A percentile compares a stretch with the other conserved stretches of the same genome.
These are phyloP conservation scores for Linanthus parryae DNA, from an alignment of 148 eudicot genomes.

Conservation along the genomic window DNA sequence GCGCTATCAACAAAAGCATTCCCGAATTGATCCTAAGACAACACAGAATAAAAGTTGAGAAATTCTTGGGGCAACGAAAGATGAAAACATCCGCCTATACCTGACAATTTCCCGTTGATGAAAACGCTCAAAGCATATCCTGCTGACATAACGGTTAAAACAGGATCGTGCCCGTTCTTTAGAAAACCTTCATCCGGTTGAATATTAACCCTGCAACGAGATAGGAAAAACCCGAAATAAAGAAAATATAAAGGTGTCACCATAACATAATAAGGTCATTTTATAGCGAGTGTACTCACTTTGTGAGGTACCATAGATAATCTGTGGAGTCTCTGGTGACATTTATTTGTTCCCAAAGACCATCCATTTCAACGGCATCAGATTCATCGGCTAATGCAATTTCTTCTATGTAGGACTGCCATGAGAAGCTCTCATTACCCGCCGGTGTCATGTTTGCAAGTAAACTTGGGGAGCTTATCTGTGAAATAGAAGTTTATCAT, in stretches of 20 bases:
- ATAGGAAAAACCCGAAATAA: neutral
- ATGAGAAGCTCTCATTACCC: constrained; percentile 33
- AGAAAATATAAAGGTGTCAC: neutral
- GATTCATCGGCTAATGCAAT: constrained; percentile 53
- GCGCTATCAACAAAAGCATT: no score
- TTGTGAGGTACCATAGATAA: constrained; percentile 87
- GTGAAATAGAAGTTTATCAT: constrained; percentile 2
- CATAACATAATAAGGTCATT: neutral
- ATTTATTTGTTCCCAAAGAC: constrained; percentile 66
- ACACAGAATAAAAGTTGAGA: no score
- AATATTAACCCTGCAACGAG: constrained; percentile 44
- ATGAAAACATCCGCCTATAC: constrained; percentile 23
- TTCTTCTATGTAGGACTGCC: constrained; percentile 76
- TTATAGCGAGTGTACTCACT: constrained; percentile 36
- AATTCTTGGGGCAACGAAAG: no score
- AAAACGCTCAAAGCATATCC: constrained; percentile 77
- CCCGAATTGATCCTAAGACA: no score
- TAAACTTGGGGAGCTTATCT: constrained; percentile 42
- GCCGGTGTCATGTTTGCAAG: constrained; percentile 54
- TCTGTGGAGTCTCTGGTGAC: constrained; percentile 78
- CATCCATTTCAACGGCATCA: constrained; percentile 32
- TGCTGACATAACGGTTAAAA: constrained; percentile 68
- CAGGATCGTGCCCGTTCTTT: constrained; percentile 38
- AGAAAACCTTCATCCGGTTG: constrained; percentile 43
- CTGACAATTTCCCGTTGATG: constrained; percentile 62